Evolutionary conservation across 2,329 filamentous ascomycete genomes (phyloP).

Genomic region (Colletotrichum melonis): DNA sequence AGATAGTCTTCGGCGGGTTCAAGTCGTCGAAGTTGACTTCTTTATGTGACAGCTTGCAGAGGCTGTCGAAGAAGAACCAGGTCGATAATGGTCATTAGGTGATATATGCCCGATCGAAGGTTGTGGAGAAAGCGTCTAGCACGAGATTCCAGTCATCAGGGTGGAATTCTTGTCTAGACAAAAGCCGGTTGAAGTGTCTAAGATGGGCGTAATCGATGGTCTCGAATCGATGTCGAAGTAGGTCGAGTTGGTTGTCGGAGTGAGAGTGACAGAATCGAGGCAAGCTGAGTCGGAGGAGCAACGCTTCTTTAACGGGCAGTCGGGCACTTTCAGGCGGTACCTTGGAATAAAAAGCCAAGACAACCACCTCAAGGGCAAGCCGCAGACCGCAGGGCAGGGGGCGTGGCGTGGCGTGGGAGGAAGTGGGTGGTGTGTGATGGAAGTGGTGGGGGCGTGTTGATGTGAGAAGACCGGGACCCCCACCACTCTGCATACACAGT

Average conservation of each 20-base stretch:
- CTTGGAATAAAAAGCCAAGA: slow-evolving; percentile 5
- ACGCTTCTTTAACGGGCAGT: slow-evolving; percentile 33
- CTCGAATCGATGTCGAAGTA: slow-evolving; percentile 4
- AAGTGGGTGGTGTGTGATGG: neutral
- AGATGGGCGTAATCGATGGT: neutral
- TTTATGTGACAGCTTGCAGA: slow-evolving; percentile 32
- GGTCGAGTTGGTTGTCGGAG: neutral
- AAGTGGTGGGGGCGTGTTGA: neutral
- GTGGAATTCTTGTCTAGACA: slow-evolving; percentile 9
- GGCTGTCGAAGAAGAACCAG: slow-evolving; percentile 32
- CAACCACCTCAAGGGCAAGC: slow-evolving; percentile 5
- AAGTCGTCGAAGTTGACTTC: slow-evolving; percentile 14
- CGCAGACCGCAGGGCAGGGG: slow-evolving; percentile 14
- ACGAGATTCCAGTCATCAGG: slow-evolving; percentile 23
- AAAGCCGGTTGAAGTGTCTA: neutral
- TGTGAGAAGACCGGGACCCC: neutral
- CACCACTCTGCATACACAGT: too few relatives aligned
- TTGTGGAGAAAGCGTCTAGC: slow-evolving; percentile 19
- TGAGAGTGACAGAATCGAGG: neutral
- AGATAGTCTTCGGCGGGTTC: neutral
- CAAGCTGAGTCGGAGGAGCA: slow-evolving; percentile 25
- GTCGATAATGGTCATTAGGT: slow-evolving; percentile 33
- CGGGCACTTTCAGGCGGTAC: slow-evolving; percentile 27
- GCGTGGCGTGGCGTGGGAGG: slow-evolving; percentile 27
- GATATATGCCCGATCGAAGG: slow-evolving; percentile 1